Conservation (phyloP, 441 rosid species). For the Populus tomentosa region DNA sequence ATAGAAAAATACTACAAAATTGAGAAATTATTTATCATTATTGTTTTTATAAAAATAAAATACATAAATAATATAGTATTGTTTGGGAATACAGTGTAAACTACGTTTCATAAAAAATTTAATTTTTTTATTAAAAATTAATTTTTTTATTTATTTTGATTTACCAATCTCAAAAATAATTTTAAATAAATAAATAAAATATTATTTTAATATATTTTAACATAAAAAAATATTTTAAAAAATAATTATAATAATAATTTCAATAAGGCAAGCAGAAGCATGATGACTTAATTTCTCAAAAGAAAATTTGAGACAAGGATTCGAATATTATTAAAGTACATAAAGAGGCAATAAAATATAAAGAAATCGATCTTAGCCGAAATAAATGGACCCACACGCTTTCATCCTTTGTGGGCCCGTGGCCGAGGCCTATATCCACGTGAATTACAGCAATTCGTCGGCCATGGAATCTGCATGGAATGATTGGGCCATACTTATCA, state of each 20-base stretch:
- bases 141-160: no score
- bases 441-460: neutral
- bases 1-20: neutral
- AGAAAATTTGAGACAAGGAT: neutral
- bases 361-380: neutral
- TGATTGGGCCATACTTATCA: neutral
- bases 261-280: neutral
- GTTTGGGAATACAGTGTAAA: no score
- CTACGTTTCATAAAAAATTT: no score
- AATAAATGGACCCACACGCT: neutral
- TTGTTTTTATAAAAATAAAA: no score
- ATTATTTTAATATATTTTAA: no score
- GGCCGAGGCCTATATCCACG: neutral
- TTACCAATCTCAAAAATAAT: no score
- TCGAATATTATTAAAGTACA: neutral
- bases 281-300: neutral
- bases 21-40: no score
- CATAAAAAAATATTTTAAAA: no score
- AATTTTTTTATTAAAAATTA: no score
- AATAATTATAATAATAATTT: no score
- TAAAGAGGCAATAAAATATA: no score
- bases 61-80: neutral
- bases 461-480: neutral
- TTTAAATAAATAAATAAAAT: no score
- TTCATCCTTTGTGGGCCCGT: neutral